Base-by-base conservation (phyloP, 139 green algal species). In the Spirogloea muscicola region DNA sequence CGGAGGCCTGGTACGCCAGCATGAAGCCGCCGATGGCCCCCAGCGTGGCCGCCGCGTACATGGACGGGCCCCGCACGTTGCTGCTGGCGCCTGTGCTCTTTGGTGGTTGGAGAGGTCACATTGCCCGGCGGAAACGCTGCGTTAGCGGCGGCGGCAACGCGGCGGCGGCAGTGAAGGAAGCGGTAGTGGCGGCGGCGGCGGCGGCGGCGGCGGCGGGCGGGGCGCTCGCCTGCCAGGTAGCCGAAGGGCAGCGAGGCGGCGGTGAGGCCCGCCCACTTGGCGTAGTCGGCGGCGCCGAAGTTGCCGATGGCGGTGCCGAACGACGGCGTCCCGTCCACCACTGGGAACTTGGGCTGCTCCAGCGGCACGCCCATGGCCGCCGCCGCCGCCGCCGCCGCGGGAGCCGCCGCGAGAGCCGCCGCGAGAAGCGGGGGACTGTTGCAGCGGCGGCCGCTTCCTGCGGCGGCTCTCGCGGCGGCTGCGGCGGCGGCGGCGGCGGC, bases 1-100 rank as follows among this genome's bases (percentile, higher is more conserved):
- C 34, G 4, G 71, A 79, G 18, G 27, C 18, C 71, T 79, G 71
- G 37, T 81, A 79, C 71, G 71, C 71, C 16, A 83, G 76, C 38
- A 77, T 74, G 67, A 79, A 79, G n/a, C 71, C 71, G 10, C 66
- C 71, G 37, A 79, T 80, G 3, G 69, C 13, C 25, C 71, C 71
- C 10, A 79, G 33, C 1, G 76, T 81, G 2, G 68, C 71, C 0
- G 65, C 71, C 40, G 13, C 25, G 3, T 81, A 80, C 71, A 79
- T 79, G 43, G 31, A 55, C 18, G 71, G 71, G 0, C 27, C 49
- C 25, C 71, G 27, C 31, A 79, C 72, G 29, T 74, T 44, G 34
- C 13, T 49, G 6, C 67, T 76, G 2, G 49, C 68, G 13, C 68
- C 63, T 72, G 63, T 9, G 7, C n/a, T n/a, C n/a, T n/a, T n/a